These are phyloP conservation scores for Ganoderma multipileum DNA, from an alignment of 1,284 basidiomycete genomes.

Conservation along the genomic window DNA sequence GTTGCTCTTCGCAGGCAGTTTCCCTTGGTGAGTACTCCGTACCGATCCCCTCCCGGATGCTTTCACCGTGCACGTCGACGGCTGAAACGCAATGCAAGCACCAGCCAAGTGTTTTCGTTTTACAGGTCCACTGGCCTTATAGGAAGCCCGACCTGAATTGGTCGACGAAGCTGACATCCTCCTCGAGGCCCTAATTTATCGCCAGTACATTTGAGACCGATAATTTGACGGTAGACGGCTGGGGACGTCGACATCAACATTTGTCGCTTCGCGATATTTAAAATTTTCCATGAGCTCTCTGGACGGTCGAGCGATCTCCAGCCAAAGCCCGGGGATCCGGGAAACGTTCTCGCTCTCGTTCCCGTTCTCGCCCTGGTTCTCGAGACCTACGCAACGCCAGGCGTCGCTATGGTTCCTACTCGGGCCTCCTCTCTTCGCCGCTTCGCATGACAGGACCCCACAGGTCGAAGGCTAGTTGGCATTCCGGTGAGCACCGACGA, in stretches of 20 bases:
- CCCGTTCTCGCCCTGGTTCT: conserved; percentile 2
- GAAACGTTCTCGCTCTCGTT: background rate
- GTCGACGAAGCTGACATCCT: too few species aligned
- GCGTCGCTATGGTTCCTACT: background rate
- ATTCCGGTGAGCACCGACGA: background rate
- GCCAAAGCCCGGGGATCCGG: background rate
- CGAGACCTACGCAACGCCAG: background rate
- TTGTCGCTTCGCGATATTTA: background rate
- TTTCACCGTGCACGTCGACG: too few species aligned
- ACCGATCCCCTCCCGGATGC: too few species aligned
- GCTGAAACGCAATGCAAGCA: too few species aligned
- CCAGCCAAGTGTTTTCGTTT: too few species aligned
- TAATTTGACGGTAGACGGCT: background rate
- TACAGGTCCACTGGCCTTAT: too few species aligned
- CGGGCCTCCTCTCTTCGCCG: background rate
- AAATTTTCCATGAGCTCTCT: background rate
- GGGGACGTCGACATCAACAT: background rate
- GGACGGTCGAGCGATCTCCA: background rate
- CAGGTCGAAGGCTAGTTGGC: background rate
- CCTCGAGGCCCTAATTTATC: too few species aligned
- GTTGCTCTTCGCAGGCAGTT: too few species aligned
- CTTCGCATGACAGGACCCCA: background rate
- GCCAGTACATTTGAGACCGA: too few species aligned
- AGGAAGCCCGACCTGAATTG: too few species aligned
- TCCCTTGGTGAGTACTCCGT: too few species aligned